Conservation (phyloP, 352 stramenopile genomes). For the Pythium dissotocum region DNA sequence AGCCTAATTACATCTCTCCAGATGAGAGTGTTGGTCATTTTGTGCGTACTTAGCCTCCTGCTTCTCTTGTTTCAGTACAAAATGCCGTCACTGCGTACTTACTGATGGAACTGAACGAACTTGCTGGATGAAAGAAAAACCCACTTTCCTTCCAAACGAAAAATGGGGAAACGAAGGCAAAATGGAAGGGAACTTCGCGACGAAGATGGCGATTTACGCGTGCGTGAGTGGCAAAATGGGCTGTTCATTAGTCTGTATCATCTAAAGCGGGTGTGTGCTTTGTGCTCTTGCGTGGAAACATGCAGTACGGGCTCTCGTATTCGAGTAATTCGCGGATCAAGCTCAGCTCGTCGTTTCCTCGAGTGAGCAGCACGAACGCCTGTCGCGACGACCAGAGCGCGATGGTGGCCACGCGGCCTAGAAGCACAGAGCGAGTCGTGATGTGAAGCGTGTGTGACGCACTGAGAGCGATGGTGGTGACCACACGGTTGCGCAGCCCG, state of each 20-base stretch:
- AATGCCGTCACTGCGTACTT: background rate
- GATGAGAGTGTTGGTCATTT: too few relatives aligned
- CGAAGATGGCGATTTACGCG: background rate
- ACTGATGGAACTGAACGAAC: background rate
- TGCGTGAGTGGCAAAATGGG: background rate
- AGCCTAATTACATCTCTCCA: too few relatives aligned
- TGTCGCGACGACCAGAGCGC: constrained; percentile 15
- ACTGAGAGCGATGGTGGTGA: background rate
- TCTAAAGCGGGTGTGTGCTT: background rate
- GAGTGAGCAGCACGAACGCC: constrained; percentile 3
- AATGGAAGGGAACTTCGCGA: constrained; percentile 2
- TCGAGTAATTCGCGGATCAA: constrained; percentile 16
- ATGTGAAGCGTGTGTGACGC: constrained; percentile 8
- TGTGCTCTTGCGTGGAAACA: constrained; percentile 7
- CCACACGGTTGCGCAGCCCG: constrained; percentile 10
- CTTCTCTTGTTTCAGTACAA: too few relatives aligned
- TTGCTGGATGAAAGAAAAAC: too few relatives aligned
- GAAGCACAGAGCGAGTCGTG: constrained; percentile 11
- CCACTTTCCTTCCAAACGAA: background rate
- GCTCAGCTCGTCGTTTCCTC: constrained; percentile 14
- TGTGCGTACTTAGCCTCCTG: too few relatives aligned
- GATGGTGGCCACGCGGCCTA: constrained; percentile 18
- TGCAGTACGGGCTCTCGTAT: constrained; percentile 11
- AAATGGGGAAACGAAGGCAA: background rate
- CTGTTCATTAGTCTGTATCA: background rate